Conservation (phyloP, 805 yeast genomes). For the Teunomyces stri region DNA sequence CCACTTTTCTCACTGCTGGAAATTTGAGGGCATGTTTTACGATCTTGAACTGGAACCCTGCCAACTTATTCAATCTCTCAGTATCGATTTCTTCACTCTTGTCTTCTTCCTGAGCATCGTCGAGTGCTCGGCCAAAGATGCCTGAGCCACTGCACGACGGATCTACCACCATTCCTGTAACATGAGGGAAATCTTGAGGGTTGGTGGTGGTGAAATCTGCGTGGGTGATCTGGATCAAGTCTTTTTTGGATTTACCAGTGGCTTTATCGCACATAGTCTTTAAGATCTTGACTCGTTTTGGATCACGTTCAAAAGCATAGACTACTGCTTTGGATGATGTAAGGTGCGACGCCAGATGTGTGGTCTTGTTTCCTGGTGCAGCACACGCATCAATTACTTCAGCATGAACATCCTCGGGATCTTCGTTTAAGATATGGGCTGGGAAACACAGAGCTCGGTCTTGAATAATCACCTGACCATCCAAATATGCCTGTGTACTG, state of each 20-base stretch:
- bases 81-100: conserved; percentile 48
- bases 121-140: conserved; percentile 83
- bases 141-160: conserved; percentile 99
- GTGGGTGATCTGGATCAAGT: conserved; percentile 47
- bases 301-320: conserved; percentile 86
- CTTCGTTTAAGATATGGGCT: conserved; percentile 64
- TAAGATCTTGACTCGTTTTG: conserved; percentile 64
- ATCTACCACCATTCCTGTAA: conserved; percentile 84
- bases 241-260: conserved; percentile 24
- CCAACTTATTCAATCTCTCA: conserved; percentile 67
- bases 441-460: conserved; percentile 98
- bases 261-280: conserved; percentile 79
- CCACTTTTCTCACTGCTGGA: conserved; percentile 73
- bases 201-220: conserved; percentile 65
- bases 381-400: conserved; percentile 89
- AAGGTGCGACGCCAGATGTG: conserved; percentile 80
- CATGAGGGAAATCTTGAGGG: conserved; percentile 58
- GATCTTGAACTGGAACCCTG: conserved; percentile 84
- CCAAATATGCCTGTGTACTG: conserved; percentile 61
- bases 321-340: conserved; percentile 39
- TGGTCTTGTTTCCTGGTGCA: conserved; percentile 98
- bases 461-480: conserved; percentile 84
- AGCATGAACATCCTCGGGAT: conserved; percentile 52
- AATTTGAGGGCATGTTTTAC: conserved; percentile 85
- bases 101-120: conserved; percentile 46